Evolutionary conservation across 1,139 yeast species (phyloP).

Genomic region (Ashbya aceris): DNA sequence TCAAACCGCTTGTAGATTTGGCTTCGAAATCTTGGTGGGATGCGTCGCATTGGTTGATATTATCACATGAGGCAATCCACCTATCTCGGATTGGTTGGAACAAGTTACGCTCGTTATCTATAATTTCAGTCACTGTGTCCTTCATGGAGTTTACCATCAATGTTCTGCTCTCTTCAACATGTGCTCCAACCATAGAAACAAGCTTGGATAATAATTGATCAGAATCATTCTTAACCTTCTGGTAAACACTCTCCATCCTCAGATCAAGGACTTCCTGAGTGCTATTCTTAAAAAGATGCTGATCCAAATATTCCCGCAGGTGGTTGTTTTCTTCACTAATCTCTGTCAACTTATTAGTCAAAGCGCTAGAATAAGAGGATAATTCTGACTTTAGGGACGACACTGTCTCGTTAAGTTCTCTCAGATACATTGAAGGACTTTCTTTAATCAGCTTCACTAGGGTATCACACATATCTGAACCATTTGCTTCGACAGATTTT

Average conservation of each 20-base stretch:
- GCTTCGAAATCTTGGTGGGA: slow-evolving; percentile 22
- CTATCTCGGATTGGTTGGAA: slow-evolving; percentile 26
- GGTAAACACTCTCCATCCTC: slow-evolving; percentile 23
- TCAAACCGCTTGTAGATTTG: slow-evolving; percentile 14
- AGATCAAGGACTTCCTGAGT: slow-evolving; percentile 26
- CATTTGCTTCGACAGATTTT: slow-evolving; percentile 13
- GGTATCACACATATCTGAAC: slow-evolving; percentile 18
- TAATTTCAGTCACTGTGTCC: slow-evolving; percentile 27
- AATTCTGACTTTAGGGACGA: slow-evolving; percentile 8
- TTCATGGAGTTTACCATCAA: slow-evolving; percentile 24
- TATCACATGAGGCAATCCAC: slow-evolving; percentile 30
- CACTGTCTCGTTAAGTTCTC: slow-evolving; percentile 14
- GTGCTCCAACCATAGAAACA: slow-evolving; percentile 23
- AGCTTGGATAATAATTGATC: slow-evolving; percentile 21
- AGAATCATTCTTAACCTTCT: slow-evolving; percentile 26
- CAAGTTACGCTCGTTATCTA: slow-evolving; percentile 26
- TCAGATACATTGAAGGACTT: slow-evolving; percentile 13
- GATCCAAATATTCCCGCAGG: slow-evolving; percentile 28
- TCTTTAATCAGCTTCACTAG: slow-evolving; percentile 18
- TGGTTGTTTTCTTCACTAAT: slow-evolving; percentile 30
- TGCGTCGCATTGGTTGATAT: slow-evolving; percentile 31
- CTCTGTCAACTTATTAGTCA: slow-evolving; percentile 23
- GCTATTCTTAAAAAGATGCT: slow-evolving; percentile 29
- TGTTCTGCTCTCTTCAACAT: slow-evolving; percentile 25
- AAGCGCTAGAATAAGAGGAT: slow-evolving; percentile 13